Evolutionary conservation across 2,329 filamentous ascomycete species (phyloP), one percentile per base, ranked within the genome.

Genomic region (Neospermospora avenae): DNA sequence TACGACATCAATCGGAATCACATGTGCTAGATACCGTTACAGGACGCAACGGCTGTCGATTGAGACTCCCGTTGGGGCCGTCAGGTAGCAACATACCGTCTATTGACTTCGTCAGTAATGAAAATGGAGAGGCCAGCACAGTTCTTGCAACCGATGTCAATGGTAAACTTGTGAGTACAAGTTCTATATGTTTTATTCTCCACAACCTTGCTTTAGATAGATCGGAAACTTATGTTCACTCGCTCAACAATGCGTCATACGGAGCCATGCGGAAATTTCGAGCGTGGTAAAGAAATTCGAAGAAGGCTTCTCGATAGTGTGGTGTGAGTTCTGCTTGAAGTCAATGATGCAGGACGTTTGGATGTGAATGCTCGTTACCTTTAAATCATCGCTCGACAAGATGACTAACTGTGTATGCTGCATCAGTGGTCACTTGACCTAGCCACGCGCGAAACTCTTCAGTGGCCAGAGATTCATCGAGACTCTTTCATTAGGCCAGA

Each of bases 1-100:
- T 51, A 35, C 18, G 48, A 31, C 11, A 31, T 3, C 7, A 20
- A 11, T 42, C 6, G 18, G 8, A 42, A 11, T n/a, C 10, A 18
- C 18, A 8, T 6, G 7, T 35, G 4, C 18, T 51, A 18, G 34
- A 11, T 31, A 14, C 14, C 20, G 13, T 18, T 55, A 0, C 3
- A 58, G 46, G 34, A 8, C 39, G 22, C 16, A 37, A 8, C 4
- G 67, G 63, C 37, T 65, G 60, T 46, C 63, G 58, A 53, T 31
- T 66, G 18, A 22, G 52, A 3, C 54, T 67, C 3, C 25, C 24
- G 3, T 57, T 66, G 6, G 62, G 58, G 4, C 3, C 18, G 10
- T 24, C 58, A 25, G 65, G 61, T 14, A 46, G 64, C 34, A 73
- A 73, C 41, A 66, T 73, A n/a, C 71, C 71, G 1, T 67, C 66